phyloP scores from a whole-genome alignment of 2,329 filamentous ascomycete genomes.

The Clonostachys sp. region DNA sequence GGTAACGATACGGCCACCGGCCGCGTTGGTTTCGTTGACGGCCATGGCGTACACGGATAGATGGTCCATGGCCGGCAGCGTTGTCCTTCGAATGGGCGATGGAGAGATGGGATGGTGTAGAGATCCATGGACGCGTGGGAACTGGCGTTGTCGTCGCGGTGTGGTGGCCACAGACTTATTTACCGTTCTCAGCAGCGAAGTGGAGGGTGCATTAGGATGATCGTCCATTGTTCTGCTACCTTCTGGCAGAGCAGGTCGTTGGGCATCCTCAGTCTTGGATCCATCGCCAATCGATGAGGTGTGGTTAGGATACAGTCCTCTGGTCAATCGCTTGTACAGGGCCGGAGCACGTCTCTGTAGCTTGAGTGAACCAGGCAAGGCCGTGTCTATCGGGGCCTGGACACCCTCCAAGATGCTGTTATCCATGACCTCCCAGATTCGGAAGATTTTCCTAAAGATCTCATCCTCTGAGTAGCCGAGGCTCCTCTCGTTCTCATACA shows the following conservation, averaged over 20 bases:
- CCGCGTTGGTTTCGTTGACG: constrained; percentile 48
- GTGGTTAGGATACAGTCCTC: constrained; percentile 37
- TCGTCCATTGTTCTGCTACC: too few species aligned
- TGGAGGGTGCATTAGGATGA: background rate
- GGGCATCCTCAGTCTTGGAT: background rate
- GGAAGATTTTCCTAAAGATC: constrained; percentile 38
- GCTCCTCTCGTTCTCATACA: constrained; percentile 48
- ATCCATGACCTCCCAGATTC: constrained; percentile 48
- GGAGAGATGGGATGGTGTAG: constrained; percentile 39
- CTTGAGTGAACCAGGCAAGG: constrained; percentile 40
- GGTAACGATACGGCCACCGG: constrained; percentile 44
- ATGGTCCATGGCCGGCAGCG: constrained; percentile 45
- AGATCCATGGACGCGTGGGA: constrained; percentile 37
- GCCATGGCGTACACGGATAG: constrained; percentile 45
- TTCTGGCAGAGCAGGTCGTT: too few species aligned
- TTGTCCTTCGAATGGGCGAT: constrained; percentile 37
- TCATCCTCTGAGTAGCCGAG: constrained; percentile 44
- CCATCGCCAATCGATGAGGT: constrained; percentile 2
- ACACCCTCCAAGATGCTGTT: constrained; percentile 44
- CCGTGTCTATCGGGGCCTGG: constrained; percentile 33
- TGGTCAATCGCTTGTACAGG: constrained; percentile 36
- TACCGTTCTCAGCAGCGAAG: background rate
- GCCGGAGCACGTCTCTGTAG: constrained; percentile 39
- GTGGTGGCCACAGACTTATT: background rate
- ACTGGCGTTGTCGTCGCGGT: constrained; percentile 10